phyloP scores from a whole-genome alignment of 2,329 filamentous ascomycete genomes.

The Teratosphaeria zuluensis region DNA sequence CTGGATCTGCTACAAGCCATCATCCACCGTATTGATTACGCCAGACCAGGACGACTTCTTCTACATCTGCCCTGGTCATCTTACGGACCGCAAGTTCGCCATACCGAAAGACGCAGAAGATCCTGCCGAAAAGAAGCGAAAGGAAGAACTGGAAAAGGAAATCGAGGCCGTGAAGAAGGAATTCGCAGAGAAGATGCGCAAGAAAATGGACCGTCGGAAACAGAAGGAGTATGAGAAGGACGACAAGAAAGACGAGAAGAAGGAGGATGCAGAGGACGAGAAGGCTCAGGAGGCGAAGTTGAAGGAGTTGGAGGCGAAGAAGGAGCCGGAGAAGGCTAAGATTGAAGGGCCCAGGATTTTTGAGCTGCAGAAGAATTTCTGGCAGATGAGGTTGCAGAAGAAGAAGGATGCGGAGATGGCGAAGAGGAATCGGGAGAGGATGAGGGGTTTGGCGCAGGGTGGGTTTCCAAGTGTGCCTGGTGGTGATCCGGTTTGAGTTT shows the following conservation, averaged over 20 bases:
- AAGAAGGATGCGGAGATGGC: constrained; percentile 65
- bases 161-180: constrained; percentile 42
- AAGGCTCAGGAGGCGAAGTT: constrained; percentile 34
- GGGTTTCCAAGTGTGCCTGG: constrained; percentile 81
- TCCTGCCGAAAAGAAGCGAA: constrained; percentile 44
- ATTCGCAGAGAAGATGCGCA: constrained; percentile 39
- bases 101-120: constrained; percentile 58
- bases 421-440: constrained; percentile 68
- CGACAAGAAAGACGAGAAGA: constrained; percentile 64
- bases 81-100: constrained; percentile 77
- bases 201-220: constrained; percentile 32
- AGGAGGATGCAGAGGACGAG: constrained; percentile 54
- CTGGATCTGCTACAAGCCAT: constrained; percentile 84
- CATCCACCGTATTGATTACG: constrained; percentile 77
- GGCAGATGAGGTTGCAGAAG: constrained; percentile 71
- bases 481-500: constrained; percentile 25
- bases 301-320: constrained; percentile 34
- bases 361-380: constrained; percentile 80
- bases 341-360: constrained; percentile 67
- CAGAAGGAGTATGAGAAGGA: constrained; percentile 39
- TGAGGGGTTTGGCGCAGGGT: constrained; percentile 55
- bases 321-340: constrained; percentile 54
- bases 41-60: constrained; percentile 82
- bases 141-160: constrained; percentile 39
- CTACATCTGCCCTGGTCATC: constrained; percentile 74